Conservation (phyloP, 2,329 filamentous ascomycete species). For the Pestalotiopsis sp. region DNA sequence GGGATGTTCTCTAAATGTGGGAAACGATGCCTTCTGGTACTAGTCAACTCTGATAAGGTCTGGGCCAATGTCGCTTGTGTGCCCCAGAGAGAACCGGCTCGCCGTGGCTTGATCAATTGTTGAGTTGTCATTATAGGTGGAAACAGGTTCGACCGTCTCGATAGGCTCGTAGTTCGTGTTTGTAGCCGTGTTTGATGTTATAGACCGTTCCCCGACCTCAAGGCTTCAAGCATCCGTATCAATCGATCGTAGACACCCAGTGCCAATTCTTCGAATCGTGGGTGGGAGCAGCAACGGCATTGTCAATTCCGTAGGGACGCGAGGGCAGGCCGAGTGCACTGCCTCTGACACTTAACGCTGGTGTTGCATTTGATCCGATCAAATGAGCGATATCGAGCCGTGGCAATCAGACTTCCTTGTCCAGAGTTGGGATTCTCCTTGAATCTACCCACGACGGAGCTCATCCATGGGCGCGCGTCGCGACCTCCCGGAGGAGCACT, state of each 20-base stretch:
- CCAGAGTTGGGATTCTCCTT: not conserved
- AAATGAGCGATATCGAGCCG: not conserved
- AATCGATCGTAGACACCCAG: not conserved
- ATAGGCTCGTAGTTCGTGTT: not conserved
- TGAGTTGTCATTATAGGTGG: not conserved
- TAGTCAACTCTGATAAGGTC: conserved; percentile 25
- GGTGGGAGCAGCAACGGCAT: not conserved
- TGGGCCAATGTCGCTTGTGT: conserved; percentile 18
- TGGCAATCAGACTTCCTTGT: not conserved
- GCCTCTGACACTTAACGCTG: not conserved
- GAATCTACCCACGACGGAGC: too few species aligned
- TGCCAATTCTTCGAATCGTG: not conserved
- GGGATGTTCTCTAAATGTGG: conserved; percentile 23
- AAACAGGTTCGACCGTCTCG: not conserved
- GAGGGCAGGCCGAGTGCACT: not conserved
- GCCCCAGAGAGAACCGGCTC: conserved; percentile 15
- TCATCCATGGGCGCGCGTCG: not conserved
- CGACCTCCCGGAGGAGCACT: not conserved
- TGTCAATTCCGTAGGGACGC: not conserved
- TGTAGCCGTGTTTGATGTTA: too few species aligned
- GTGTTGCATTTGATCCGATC: not conserved
- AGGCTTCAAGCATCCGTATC: not conserved
- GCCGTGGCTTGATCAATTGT: not conserved
- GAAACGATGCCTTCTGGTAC: conserved; percentile 19
- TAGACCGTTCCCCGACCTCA: too few species aligned